Base-by-base conservation (phyloP, 148 eudicot genomes). In the Cornus suecica region DNA sequence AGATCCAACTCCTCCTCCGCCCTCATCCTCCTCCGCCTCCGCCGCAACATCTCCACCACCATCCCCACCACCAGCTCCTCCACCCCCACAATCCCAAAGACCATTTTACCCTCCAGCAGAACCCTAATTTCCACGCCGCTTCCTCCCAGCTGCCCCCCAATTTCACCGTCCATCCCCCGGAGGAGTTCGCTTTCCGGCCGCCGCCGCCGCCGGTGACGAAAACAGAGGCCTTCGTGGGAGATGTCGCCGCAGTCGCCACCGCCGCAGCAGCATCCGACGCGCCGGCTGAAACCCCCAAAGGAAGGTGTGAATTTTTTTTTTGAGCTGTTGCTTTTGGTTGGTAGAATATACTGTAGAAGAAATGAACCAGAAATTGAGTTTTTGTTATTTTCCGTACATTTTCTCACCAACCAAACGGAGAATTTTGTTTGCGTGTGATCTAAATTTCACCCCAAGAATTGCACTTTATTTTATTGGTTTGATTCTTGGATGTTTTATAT, bases 221-320 rank as follows among this genome's bases (percentile, higher is more conserved):
- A 48, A 34, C 31, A 0, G 78, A 76, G 32, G 16, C 72, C 22
- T 23, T 29, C 14, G 70, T 27, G 13, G 2, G 60, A 18, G 77
- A 74, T 54, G 73, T 67, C 32, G n/a, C 79, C 76, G 15, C 41
- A 54, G 16, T 68, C 0, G 78, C 76, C 34, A 52, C 71, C 10
- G 63, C 78, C 56, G 66, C 73, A 24, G 63, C 78, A 56, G 66
- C 73, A 24, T 70, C 69, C 37, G 78, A 75, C 24, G 67, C 82
- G 42, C 60, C 84, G 11, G 28, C 74, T 74, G 80, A 82, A 8
- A 65, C 81, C 3, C 76, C 88, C 13, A 83, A 84, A 68, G 89
- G 78, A 65, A 86, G 91, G 94, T 90, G 34, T 23, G 69, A n/a
- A n/a, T n/a, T n/a, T 60, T 73, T 26, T 30, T 61, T 51, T 73